Evolutionary conservation across 495 filamentous ascomycete species (phyloP).

Genomic region (Penicillium canariense): DNA sequence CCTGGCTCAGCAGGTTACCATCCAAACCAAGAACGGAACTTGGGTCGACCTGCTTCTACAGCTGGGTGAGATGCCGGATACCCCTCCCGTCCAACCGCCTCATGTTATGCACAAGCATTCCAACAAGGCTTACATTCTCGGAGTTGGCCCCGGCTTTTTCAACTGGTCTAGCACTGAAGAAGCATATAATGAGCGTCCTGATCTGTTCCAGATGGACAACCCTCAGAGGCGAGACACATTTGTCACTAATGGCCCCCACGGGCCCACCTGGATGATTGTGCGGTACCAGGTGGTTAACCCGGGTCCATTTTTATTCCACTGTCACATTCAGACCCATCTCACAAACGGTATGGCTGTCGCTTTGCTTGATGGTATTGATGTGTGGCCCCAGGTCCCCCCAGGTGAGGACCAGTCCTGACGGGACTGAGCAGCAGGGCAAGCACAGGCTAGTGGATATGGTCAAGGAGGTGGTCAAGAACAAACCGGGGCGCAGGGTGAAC

Average conservation of each 20-base stretch:
- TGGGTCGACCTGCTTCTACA: conserved; percentile 55
- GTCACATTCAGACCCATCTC: conserved; percentile 52
- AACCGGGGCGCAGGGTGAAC: background rate
- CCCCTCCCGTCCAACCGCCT: conserved; percentile 30
- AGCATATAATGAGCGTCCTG: conserved; percentile 35
- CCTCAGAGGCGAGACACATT: conserved; percentile 47
- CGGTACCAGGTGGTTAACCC: conserved; percentile 52
- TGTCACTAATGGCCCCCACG: conserved; percentile 29
- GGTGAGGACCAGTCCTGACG: conserved; percentile 19
- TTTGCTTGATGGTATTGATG: conserved; percentile 51
- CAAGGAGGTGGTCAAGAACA: background rate
- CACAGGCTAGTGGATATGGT: background rate
- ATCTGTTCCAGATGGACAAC: conserved; percentile 46
- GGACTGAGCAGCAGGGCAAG: background rate
- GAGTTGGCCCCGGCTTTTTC: conserved; percentile 40
- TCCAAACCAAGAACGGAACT: conserved; percentile 45
- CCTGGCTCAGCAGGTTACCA: conserved; percentile 31
- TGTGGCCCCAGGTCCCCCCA: conserved; percentile 37
- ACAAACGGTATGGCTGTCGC: conserved; percentile 49
- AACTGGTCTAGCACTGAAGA: conserved; percentile 44
- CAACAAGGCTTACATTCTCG: conserved; percentile 50
- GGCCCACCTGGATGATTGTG: conserved; percentile 41
- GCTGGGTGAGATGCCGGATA: conserved; percentile 21
- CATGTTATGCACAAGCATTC: conserved; percentile 58
- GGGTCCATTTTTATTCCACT: conserved; percentile 51